Evolutionary conservation across 805 yeast species (phyloP).

Genomic region (Candida mattraensis): DNA sequence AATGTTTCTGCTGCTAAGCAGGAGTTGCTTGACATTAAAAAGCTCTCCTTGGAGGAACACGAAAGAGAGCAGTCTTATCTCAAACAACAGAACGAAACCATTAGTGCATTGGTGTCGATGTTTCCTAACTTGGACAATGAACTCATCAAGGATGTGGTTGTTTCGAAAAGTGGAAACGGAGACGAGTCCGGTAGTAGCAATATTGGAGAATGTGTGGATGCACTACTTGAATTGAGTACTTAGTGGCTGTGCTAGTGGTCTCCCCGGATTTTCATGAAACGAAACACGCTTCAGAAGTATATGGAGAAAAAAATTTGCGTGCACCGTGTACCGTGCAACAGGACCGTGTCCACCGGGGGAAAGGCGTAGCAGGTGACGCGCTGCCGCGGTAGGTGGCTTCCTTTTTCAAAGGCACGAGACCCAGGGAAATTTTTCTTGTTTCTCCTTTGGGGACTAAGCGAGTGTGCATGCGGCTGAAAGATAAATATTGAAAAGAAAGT

Average conservation of each 20-base stretch:
- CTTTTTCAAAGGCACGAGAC: no score
- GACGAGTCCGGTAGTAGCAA: slow-evolving; percentile 39
- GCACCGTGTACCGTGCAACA: not conserved
- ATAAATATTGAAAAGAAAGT: no score
- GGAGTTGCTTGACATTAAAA: slow-evolving; percentile 27
- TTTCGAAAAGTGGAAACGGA: slow-evolving; percentile 45
- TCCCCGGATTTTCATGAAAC: no score
- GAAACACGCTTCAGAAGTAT: no score
- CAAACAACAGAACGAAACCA: slow-evolving; percentile 46
- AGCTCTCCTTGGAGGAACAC: slow-evolving; percentile 34
- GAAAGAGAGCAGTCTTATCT: slow-evolving; percentile 35
- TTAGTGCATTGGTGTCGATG: slow-evolving; percentile 57
- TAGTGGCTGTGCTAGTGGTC: not conserved
- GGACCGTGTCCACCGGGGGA: slow-evolving; percentile 2
- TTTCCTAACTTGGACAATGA: slow-evolving; percentile 74
- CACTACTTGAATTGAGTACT: slow-evolving; percentile 38
- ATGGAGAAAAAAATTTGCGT: no score
- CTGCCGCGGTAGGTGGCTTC: no score
- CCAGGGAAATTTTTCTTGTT: no score
- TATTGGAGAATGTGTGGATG: slow-evolving; percentile 74
- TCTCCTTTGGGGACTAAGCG: no score
- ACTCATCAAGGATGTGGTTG: slow-evolving; percentile 67
- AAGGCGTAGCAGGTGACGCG: slow-evolving; percentile 10
- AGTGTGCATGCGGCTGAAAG: no score
- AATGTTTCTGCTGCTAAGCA: slow-evolving; percentile 12